A percentile compares a stretch with the other conserved stretches of the same genome.
Conservation (phyloP, 306 rosid species). For the Dalbergia cochinchinensis region DNA sequence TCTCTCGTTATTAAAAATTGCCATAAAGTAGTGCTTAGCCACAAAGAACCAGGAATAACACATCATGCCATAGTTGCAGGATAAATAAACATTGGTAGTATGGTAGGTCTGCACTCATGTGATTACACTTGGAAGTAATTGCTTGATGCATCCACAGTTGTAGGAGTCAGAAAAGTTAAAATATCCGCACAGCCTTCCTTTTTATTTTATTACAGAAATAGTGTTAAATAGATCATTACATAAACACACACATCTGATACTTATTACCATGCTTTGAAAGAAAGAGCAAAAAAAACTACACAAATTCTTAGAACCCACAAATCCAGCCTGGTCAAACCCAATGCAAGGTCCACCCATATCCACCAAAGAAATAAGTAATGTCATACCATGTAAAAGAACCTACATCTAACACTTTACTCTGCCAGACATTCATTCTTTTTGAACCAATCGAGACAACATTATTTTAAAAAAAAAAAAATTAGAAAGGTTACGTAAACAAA, state of each 20-base stretch:
- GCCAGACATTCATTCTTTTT: constrained; percentile 9
- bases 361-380: constrained; percentile 6
- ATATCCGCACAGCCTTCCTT: background rate
- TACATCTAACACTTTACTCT: constrained; percentile 6
- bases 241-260: background rate
- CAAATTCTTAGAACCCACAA: constrained; percentile 12
- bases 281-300: constrained; percentile 24
- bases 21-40: constrained; percentile 10
- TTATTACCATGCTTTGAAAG: constrained; percentile 1
- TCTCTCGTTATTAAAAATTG: constrained; percentile 22
- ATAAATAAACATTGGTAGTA: constrained; percentile 19
- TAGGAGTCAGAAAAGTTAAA: constrained; percentile 4
- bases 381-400: background rate
- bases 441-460: constrained; percentile 35
- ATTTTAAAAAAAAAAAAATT: background rate
- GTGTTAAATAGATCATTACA: background rate
- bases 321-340: background rate
- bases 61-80: background rate
- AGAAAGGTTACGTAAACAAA: constrained; percentile 27
- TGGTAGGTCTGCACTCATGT: background rate
- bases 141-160: background rate
- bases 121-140: background rate
- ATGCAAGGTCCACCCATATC: constrained; percentile 8
- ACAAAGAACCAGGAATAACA: constrained; percentile 17
- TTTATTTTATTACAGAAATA: background rate